phyloP scores from a whole-genome alignment of 768 basidiomycete species.

The Lactarius sp. region DNA sequence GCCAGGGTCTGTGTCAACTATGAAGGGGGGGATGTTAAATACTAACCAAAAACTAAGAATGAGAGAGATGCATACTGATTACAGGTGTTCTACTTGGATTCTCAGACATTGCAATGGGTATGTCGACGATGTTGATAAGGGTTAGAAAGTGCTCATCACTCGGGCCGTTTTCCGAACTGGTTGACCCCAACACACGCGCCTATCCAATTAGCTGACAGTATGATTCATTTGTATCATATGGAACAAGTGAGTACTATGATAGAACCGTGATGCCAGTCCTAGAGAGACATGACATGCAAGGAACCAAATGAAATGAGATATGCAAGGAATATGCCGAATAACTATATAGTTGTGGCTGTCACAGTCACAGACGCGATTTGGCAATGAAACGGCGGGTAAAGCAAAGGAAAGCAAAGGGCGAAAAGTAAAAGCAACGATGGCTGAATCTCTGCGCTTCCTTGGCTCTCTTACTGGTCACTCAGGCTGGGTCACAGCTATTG shows the following conservation, averaged over 20 bases:
- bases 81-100: conserved; percentile 43
- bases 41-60: neutral
- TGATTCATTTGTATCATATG: no score
- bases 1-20: conserved; percentile 85
- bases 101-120: neutral
- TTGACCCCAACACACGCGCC: neutral
- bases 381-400: neutral
- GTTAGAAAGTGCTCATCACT: neutral
- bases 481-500: conserved; percentile 98
- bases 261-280: neutral
- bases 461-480: conserved; percentile 91
- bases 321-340: conserved; percentile 5
- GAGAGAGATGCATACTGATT: conserved; percentile 49
- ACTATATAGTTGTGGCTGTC: conserved; percentile 28
- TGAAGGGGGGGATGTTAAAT: neutral
- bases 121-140: neutral
- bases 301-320: no score
- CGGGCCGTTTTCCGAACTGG: conserved; percentile 8
- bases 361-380: conserved; percentile 9
- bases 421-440: conserved; percentile 22
- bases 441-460: conserved; percentile 40
- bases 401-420: neutral
- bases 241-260: no score
- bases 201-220: neutral
- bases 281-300: no score